Conservation (phyloP, 1,284 basidiomycete species). For the Dichomitus squalens region DNA sequence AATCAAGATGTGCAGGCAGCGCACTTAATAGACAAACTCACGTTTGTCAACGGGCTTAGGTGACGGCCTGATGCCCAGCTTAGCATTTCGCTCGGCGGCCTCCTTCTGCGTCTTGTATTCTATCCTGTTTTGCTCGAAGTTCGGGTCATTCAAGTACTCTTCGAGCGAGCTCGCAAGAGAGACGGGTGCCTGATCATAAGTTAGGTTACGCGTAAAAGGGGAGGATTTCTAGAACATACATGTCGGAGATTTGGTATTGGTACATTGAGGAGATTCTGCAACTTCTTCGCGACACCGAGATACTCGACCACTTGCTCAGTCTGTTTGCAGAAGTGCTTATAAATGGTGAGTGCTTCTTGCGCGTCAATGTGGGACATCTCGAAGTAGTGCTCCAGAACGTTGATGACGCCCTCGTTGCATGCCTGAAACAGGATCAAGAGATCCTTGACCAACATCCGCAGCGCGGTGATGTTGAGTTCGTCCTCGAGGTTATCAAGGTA, state of each 20-base stretch:
- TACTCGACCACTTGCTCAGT: constrained; percentile 95
- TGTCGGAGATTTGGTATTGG: constrained; percentile 95
- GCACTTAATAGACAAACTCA: constrained; percentile 5
- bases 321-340: constrained; percentile 94
- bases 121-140: constrained; percentile 92
- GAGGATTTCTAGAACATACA: constrained; percentile 41
- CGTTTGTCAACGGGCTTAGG: constrained; percentile 33
- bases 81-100: constrained; percentile 61
- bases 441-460: constrained; percentile 97
- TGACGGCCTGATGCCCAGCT: constrained; percentile 33
- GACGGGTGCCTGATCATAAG: constrained; percentile 75
- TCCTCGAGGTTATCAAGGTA: constrained; percentile 94
- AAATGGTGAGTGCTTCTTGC: constrained; percentile 82
- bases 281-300: constrained; percentile 88
- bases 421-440: constrained; percentile 95
- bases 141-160: constrained; percentile 94
- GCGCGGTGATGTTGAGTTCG: constrained; percentile 86
- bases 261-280: constrained; percentile 92
- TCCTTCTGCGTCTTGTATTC: constrained; percentile 91
- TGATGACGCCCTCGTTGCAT: constrained; percentile 98
- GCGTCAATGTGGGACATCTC: constrained; percentile 98
- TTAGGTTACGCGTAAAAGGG: background rate
- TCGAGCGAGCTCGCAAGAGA: constrained; percentile 91
- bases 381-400: constrained; percentile 97
- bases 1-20: background rate